phyloP scores from a whole-genome alignment of 108 stramenopile species.

The Cyclotella atomus region DNA sequence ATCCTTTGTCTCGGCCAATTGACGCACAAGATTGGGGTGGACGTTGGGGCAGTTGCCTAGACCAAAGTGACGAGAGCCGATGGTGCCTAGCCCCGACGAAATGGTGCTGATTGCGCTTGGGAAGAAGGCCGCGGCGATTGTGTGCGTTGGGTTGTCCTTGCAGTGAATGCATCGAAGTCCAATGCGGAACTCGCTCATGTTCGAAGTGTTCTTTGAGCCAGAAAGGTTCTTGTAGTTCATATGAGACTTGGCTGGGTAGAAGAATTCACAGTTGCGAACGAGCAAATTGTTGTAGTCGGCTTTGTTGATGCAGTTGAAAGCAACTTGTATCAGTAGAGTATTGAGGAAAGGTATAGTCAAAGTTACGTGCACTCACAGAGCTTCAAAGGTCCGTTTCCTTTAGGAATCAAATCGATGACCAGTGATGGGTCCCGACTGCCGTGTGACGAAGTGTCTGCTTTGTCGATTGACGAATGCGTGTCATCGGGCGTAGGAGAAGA shows the following conservation, averaged over 20 bases:
- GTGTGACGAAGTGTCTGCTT: too few species aligned
- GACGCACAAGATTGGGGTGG: slow-evolving; percentile 21
- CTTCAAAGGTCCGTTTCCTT: too few species aligned
- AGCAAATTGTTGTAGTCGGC: slow-evolving; percentile 59
- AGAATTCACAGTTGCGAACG: slow-evolving; percentile 51
- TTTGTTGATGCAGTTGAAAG: too few species aligned
- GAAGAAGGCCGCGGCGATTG: slow-evolving; percentile 52
- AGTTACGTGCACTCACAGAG: too few species aligned
- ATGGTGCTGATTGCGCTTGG: slow-evolving; percentile 47
- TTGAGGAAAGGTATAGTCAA: too few species aligned
- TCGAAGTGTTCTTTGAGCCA: slow-evolving; percentile 16
- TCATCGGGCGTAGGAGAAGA: too few species aligned
- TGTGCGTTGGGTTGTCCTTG: slow-evolving; percentile 30
- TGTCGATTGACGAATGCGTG: too few species aligned
- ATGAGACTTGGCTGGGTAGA: slow-evolving; percentile 38
- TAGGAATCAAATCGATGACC: too few species aligned
- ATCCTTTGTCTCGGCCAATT: slow-evolving; percentile 51
- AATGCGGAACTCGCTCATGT: slow-evolving; percentile 30
- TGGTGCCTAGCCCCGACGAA: slow-evolving; percentile 55
- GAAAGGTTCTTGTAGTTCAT: slow-evolving; percentile 21
- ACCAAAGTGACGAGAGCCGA: slow-evolving; percentile 47
- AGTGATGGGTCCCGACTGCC: too few species aligned
- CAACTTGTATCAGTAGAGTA: too few species aligned
- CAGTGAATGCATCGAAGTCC: slow-evolving; percentile 57
- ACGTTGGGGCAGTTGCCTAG: slow-evolving; percentile 52